Conservation (phyloP, 495 filamentous ascomycete genomes). For the Rhypophila decipiens region DNA sequence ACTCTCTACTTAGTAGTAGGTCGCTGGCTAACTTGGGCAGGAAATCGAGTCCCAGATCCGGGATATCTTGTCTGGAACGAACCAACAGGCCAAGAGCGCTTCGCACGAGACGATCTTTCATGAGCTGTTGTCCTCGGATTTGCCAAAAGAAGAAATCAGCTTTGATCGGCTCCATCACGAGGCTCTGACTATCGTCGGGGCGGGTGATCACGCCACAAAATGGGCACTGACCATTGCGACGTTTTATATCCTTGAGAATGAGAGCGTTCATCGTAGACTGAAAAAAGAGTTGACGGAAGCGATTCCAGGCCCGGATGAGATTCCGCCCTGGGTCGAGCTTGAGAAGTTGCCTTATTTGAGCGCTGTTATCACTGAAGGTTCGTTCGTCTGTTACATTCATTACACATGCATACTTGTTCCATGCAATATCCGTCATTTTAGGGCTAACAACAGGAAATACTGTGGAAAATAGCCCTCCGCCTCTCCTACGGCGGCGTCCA, state of each 20-base stretch:
- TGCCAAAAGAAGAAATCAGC: conserved; percentile 19
- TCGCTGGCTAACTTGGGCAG: no score
- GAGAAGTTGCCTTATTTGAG: neutral
- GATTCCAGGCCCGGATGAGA: neutral
- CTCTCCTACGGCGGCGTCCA: no score
- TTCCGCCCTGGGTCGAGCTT: neutral
- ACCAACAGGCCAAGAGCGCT: neutral
- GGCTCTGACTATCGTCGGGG: neutral
- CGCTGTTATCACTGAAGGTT: neutral
- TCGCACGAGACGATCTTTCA: conserved; percentile 18
- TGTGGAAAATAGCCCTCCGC: neutral
- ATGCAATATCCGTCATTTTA: no score
- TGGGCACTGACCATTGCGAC: neutral
- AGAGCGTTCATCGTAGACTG: neutral
- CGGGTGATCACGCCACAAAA: neutral
- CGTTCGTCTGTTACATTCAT: no score
- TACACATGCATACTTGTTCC: no score
- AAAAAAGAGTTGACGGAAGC: neutral
- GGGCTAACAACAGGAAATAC: no score
- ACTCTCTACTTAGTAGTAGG: no score
- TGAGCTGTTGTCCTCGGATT: conserved; percentile 22
- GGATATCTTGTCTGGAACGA: neutral
- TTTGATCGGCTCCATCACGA: neutral
- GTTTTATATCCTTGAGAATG: neutral
- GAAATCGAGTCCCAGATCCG: neutral